Base-by-base conservation (phyloP, 192 early-diverging fungal genomes). In the Podila epicladia region DNA sequence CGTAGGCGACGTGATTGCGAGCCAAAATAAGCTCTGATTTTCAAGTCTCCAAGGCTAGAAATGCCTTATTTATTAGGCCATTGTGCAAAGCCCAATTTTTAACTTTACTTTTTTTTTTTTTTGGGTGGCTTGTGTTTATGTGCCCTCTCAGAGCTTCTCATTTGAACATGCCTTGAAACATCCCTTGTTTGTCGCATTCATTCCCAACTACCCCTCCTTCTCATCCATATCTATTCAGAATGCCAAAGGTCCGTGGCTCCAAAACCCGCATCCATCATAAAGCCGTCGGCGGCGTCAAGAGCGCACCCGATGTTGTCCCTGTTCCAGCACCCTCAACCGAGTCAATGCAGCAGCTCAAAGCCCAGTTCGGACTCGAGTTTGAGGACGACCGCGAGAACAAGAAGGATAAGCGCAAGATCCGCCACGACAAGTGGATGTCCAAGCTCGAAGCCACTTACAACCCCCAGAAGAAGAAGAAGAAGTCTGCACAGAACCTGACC, bases 351-450 rank as follows among this genome's bases (percentile, higher is more conserved):
- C 45, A 65, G 9, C 55, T 73, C 62, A 80, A 80, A 55, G 66
- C 65, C 35, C 70, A 72, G 48, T 73, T 80, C 62, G 77, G 77
- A 69, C 77, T 80, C 9, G 77, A 80, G 58, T 61, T 80, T 58
- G 71, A 80, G 49, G 71, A 80, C 32, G 77, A 80, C 37, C 65
- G 49, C 50, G 67, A 71, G 26, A 71, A 80, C 31, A 89, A 89
- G 73, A 87, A 86, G 67, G 85, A 69, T 41, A 90, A 89, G 63
- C 87, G 88, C 20, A 84, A 86, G 9, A 53, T 83, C 48, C 84
- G 89, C 26, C 91, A 91, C 67, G 79, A 87, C 58, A 85, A 84
- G 31, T 92, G 91, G 91, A 82, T 92, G 57, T 86, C 89, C n/a
- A 91, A 92, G 65, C 73, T 92, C 33, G 85, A 89, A 29, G 74